Evolutionary conservation across 257 asterid species (phyloP).

Genomic region (Nicotiana tabacum): DNA sequence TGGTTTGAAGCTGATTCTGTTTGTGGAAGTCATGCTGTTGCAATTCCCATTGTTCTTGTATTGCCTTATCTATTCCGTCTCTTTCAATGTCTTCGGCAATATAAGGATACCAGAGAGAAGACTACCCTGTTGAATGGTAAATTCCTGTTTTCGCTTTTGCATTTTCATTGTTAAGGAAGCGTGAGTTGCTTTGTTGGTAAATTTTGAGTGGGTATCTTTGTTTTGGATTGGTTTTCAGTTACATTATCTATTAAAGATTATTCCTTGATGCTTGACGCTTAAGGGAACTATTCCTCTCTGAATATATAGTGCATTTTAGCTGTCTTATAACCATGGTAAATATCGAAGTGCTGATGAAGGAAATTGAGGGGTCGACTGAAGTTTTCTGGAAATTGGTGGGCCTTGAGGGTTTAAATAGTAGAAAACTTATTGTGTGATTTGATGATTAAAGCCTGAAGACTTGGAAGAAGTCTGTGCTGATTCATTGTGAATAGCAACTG

Average conservation of each 20-base stretch:
- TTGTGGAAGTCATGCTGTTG: conserved; percentile 97
- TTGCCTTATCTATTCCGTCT: conserved; percentile 89
- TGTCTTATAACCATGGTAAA: not conserved
- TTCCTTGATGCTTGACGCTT: not conserved
- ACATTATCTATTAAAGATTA: not conserved
- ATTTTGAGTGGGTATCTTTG: not conserved
- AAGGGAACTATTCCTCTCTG: not conserved
- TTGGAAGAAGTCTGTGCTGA: not conserved
- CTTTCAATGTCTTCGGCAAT: conserved; percentile 96
- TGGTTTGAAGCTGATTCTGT: conserved; percentile 99
- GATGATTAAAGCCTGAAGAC: not conserved
- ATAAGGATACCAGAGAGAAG: conserved; percentile 86
- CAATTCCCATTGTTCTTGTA: conserved; percentile 84
- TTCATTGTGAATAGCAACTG: not conserved
- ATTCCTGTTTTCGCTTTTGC: conserved; percentile 10
- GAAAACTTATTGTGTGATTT: not conserved
- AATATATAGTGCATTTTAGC: not conserved
- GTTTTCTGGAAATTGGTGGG: not conserved
- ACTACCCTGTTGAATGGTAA: conserved; percentile 80
- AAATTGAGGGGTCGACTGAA: not conserved
- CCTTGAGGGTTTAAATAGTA: not conserved
- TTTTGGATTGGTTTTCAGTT: not conserved
- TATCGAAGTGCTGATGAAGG: not conserved
- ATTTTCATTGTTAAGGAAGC: not conserved
- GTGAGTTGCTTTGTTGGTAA: not conserved